These are phyloP conservation scores for Actinomucor elegans DNA, from an alignment of 371 early-diverging fungal species.

Conservation along the genomic window DNA sequence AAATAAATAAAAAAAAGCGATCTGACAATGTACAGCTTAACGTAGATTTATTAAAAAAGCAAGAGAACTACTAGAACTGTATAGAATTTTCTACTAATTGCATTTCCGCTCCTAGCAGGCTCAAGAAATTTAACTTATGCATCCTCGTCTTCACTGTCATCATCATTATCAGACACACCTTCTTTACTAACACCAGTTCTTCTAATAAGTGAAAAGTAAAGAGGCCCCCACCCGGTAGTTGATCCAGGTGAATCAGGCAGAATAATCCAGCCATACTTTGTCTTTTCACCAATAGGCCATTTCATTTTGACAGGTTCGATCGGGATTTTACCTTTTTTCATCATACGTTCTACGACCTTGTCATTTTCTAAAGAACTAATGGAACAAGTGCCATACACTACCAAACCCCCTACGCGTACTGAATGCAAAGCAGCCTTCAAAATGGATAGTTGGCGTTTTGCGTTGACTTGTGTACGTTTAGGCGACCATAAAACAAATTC, in stretches of 20 bases:
- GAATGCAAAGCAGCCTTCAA: constrained; percentile 62
- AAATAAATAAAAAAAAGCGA: too few species aligned
- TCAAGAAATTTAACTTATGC: too few species aligned
- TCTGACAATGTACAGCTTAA: too few species aligned
- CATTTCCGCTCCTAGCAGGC: too few species aligned
- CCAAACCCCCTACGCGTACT: constrained; percentile 56
- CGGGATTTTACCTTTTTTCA: constrained; percentile 42
- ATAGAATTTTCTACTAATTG: too few species aligned
- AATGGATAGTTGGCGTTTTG: constrained; percentile 57
- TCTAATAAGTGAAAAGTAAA: constrained; percentile 53
- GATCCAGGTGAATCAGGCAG: constrained; percentile 59
- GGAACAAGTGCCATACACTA: constrained; percentile 79
- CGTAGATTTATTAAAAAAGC: too few species aligned
- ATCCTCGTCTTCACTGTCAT: constrained; percentile 6
- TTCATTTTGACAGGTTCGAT: constrained; percentile 39
- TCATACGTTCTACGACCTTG: constrained; percentile 54
- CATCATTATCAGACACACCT: constrained; percentile 11
- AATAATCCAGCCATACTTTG: constrained; percentile 60
- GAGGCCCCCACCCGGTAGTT: constrained; percentile 60
- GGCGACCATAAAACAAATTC: constrained; percentile 57
- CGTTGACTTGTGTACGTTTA: constrained; percentile 49
- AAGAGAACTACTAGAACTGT: too few species aligned
- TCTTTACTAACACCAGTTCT: constrained; percentile 38
- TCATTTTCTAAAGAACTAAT: constrained; percentile 73
- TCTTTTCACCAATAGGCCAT: constrained; percentile 56